A percentile compares a stretch with the other conserved stretches of the same genome.
Evolutionary conservation across 108 stramenopile species (phyloP).

Genomic region (Nitzschia sp.): DNA sequence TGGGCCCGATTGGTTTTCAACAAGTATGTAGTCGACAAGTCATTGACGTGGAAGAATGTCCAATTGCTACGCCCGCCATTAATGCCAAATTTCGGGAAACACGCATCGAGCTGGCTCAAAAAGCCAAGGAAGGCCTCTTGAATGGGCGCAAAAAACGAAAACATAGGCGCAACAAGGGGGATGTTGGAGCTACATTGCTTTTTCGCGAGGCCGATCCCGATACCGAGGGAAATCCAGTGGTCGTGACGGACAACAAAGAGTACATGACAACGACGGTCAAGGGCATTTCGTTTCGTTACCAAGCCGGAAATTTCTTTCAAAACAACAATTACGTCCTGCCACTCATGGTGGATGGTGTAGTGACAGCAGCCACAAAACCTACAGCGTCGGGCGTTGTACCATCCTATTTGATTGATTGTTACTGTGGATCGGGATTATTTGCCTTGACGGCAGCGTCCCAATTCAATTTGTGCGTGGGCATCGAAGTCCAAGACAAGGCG

Average conservation of each 20-base stretch:
- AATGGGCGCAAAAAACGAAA: constrained; percentile 23
- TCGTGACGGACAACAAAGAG: constrained; percentile 83
- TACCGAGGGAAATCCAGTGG: constrained; percentile 56
- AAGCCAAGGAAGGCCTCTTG: constrained; percentile 20
- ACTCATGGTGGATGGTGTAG: constrained; percentile 86
- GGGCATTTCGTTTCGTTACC: constrained; percentile 72
- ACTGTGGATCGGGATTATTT: constrained; percentile 97
- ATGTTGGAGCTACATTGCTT: constrained; percentile 86
- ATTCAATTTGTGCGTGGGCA: constrained; percentile 90
- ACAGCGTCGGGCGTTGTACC: constrained; percentile 11
- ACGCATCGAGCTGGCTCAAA: constrained; percentile 50
- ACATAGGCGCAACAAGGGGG: constrained; percentile 41
- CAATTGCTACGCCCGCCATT: constrained; percentile 92
- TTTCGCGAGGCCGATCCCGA: constrained; percentile 73
- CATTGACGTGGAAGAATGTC: constrained; percentile 91
- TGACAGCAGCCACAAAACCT: constrained; percentile 53
- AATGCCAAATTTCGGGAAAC: constrained; percentile 71
- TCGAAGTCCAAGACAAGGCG: constrained; percentile 93
- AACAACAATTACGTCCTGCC: constrained; percentile 94
- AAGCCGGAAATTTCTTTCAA: constrained; percentile 98
- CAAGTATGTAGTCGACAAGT: constrained; percentile 68
- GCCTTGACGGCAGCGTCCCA: constrained; percentile 68
- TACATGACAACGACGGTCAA: constrained; percentile 79
- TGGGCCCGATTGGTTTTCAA: constrained; percentile 85
- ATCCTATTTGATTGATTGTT: constrained; percentile 92